A percentile compares a stretch with the other conserved stretches of the same genome.
Conservation (phyloP, 1,284 basidiomycete genomes). For the Rhodotorula mucilaginosa region DNA sequence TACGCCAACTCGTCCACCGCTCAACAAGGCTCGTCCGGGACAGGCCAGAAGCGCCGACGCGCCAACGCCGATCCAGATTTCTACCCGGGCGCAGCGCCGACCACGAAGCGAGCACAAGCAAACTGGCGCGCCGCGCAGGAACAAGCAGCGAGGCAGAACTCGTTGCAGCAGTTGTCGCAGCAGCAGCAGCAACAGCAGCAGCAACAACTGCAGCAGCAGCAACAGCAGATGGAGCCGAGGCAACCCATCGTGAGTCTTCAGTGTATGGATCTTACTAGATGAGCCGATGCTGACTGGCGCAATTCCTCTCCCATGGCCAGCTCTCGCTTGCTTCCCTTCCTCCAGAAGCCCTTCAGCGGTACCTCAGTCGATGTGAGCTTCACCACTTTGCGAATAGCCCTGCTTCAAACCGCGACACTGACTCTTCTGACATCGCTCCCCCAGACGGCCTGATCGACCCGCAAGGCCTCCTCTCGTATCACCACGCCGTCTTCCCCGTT, state of each 20-base stretch:
- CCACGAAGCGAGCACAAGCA: slow-evolving; percentile 10
- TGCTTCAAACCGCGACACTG: not conserved
- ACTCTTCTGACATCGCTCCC: no score
- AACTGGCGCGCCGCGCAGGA: slow-evolving; percentile 5
- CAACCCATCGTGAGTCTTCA: slow-evolving; percentile 7
- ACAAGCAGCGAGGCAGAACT: not conserved
- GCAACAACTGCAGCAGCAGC: not conserved
- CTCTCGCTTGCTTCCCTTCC: slow-evolving; percentile 30
- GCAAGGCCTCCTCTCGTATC: slow-evolving; percentile 34
- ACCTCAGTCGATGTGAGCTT: slow-evolving; percentile 34
- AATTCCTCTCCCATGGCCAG: not conserved
- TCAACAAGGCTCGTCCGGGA: not conserved
- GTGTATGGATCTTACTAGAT: no score
- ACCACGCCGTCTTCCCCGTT: slow-evolving; percentile 41
- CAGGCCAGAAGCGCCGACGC: slow-evolving; percentile 9
- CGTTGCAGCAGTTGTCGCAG: no score
- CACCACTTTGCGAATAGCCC: not conserved
- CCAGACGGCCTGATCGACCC: slow-evolving; percentile 37
- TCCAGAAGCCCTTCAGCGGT: slow-evolving; percentile 34
- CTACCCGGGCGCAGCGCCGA: slow-evolving; percentile 17
- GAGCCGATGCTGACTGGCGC: not conserved
- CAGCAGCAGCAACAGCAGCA: not conserved
- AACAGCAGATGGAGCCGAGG: not conserved
- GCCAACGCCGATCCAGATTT: slow-evolving; percentile 14
- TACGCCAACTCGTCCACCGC: not conserved